Conservation (phyloP, 352 stramenopile genomes). For the Phytophthora hybrid region DNA sequence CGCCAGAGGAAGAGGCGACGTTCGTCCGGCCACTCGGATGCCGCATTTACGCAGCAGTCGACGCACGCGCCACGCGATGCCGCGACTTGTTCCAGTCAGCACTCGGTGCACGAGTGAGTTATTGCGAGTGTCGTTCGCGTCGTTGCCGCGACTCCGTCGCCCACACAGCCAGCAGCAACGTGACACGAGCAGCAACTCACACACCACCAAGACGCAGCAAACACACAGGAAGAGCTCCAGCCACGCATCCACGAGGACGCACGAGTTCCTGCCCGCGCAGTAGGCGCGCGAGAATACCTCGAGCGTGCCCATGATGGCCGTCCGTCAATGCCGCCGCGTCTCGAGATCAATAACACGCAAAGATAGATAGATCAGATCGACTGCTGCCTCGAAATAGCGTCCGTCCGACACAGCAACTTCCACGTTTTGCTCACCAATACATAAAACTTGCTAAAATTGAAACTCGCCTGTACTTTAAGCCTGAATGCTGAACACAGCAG, state of each 20-base stretch:
- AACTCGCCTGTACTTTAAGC: too few species aligned
- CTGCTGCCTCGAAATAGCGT: neutral
- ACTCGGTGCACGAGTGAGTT: constrained; percentile 27
- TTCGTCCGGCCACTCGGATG: constrained; percentile 24
- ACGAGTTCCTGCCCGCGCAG: constrained; percentile 56
- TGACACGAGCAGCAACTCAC: constrained; percentile 26
- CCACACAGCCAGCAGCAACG: constrained; percentile 40
- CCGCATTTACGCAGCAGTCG: constrained; percentile 20
- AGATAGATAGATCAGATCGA: neutral
- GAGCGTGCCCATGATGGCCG: constrained; percentile 61
- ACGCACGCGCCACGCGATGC: constrained; percentile 14
- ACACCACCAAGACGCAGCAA: constrained; percentile 40
- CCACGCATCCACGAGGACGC: constrained; percentile 73
- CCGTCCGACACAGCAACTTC: neutral
- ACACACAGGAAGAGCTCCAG: constrained; percentile 57
- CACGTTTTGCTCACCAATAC: too few species aligned
- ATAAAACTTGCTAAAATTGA: too few species aligned
- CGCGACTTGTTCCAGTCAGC: constrained; percentile 12
- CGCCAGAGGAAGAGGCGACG: constrained; percentile 59
- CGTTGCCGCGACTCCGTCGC: neutral
- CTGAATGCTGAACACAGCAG: too few species aligned
- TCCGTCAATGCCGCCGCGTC: constrained; percentile 7
- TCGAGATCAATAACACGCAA: constrained; percentile 4
- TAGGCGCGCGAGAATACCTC: constrained; percentile 61
- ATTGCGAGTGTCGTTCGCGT: constrained; percentile 12